phyloP scores from a whole-genome alignment of 2,329 filamentous ascomycete species.

The Fusarium torreyae region DNA sequence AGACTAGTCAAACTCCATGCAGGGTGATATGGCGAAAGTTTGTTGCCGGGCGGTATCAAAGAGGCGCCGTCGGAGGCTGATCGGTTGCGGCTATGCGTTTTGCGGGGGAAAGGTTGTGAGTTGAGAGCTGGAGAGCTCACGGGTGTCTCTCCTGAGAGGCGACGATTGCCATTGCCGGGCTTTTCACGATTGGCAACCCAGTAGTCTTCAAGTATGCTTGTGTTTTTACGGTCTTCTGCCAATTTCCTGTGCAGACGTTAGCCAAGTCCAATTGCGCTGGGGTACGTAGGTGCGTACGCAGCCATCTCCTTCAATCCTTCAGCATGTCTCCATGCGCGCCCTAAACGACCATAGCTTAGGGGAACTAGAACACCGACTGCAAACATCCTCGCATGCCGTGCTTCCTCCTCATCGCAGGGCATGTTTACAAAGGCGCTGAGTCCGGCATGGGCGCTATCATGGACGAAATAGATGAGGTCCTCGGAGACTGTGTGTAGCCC shows the following conservation, averaged over 20 bases:
- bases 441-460: conserved; percentile 83
- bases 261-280: conserved; percentile 19
- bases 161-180: conserved; percentile 53
- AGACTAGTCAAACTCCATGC: conserved; percentile 85
- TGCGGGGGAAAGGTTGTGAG: conserved; percentile 53
- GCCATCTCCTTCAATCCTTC: conserved; percentile 82
- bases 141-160: conserved; percentile 62
- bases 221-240: conserved; percentile 75
- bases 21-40: conserved; percentile 84
- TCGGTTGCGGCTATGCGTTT: conserved; percentile 68
- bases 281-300: conserved; percentile 63
- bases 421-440: conserved; percentile 92
- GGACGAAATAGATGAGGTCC: conserved; percentile 95
- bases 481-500: conserved; percentile 90
- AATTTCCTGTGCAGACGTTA: conserved; percentile 64
- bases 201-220: conserved; percentile 79
- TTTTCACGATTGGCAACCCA: conserved; percentile 74
- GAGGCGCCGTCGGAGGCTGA: conserved; percentile 75
- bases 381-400: conserved; percentile 92
- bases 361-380: conserved; percentile 92
- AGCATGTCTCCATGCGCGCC: conserved; percentile 91
- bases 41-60: conserved; percentile 72
- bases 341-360: conserved; percentile 86
- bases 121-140: conserved; percentile 65
- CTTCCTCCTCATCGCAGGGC: conserved; percentile 80